phyloP scores from a whole-genome alignment of 352 stramenopile species.

The Pythium myriotylum region DNA sequence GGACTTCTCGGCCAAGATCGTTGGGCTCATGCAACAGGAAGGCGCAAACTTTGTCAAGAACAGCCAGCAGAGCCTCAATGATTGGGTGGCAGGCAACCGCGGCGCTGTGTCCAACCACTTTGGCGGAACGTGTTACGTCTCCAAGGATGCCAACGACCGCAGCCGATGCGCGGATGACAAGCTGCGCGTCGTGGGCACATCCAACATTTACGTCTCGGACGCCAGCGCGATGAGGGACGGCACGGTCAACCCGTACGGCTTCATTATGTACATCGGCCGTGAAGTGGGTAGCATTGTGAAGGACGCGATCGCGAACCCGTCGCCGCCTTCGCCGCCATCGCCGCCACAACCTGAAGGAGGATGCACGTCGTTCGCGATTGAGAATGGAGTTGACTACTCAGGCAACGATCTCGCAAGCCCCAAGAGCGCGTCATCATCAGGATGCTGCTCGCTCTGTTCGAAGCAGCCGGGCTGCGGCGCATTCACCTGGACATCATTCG shows the following conservation, averaged over 20 bases:
- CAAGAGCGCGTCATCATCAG: constrained; percentile 7
- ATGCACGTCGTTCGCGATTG: no score
- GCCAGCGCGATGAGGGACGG: constrained; percentile 62
- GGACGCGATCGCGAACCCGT: constrained; percentile 23
- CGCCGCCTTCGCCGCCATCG: neutral
- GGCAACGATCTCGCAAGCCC: no score
- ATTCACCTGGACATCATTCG: constrained; percentile 56
- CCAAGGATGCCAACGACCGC: constrained; percentile 38
- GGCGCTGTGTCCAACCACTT: constrained; percentile 56
- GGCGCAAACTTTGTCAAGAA: constrained; percentile 29
- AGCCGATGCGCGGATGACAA: constrained; percentile 66
- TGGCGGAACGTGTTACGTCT: constrained; percentile 71
- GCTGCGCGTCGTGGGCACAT: constrained; percentile 58
- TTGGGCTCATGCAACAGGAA: constrained; percentile 38
- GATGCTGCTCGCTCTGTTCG: constrained; percentile 41
- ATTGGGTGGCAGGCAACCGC: constrained; percentile 42
- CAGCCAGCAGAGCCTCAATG: constrained; percentile 33
- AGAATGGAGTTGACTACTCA: no score
- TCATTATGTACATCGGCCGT: constrained; percentile 72
- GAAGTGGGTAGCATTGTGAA: constrained; percentile 46
- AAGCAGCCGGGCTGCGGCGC: constrained; percentile 33
- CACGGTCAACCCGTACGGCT: constrained; percentile 74
- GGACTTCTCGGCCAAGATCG: constrained; percentile 46
- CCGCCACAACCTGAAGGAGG: constrained; percentile 8
- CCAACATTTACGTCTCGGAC: constrained; percentile 69